Conservation (phyloP, 306 rosid species). For the Alnus rubra region DNA sequence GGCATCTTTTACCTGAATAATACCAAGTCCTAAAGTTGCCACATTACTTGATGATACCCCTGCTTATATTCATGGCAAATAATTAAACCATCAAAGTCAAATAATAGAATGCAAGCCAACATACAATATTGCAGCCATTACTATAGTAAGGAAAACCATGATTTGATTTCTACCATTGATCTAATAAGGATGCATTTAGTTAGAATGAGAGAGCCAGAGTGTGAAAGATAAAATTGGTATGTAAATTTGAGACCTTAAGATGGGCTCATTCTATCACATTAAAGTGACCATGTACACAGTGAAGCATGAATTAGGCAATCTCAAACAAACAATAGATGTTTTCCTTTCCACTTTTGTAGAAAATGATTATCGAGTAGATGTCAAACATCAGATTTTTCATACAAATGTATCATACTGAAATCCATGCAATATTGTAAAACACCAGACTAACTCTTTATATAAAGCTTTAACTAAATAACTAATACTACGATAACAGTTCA, state of each 20-base stretch:
- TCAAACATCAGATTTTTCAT: slow-evolving; percentile 1
- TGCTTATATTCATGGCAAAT: slow-evolving; percentile 28
- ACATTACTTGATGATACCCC: slow-evolving; percentile 62
- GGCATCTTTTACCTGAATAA: slow-evolving; percentile 54
- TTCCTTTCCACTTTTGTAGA: background rate
- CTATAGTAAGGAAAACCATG: slow-evolving; percentile 7
- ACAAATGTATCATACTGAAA: slow-evolving; percentile 14
- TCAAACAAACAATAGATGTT: background rate
- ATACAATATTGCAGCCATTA: slow-evolving; percentile 13
- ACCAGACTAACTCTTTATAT: background rate
- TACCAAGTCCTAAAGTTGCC: slow-evolving; percentile 79
- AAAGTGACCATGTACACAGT: background rate
- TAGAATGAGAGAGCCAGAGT: background rate
- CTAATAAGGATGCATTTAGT: slow-evolving; percentile 8
- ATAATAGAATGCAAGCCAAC: slow-evolving; percentile 20
- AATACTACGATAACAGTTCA: background rate
- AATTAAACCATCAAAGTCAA: slow-evolving; percentile 27
- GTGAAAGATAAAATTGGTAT: background rate
- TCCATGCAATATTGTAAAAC: background rate
- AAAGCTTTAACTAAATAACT: background rate
- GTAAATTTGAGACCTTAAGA: background rate
- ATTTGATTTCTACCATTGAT: slow-evolving; percentile 18
- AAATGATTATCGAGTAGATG: background rate
- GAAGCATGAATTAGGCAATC: background rate
- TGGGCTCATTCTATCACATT: background rate